Evolutionary conservation across 305 asterid species (phyloP).

Genomic region (Rubia occidens): DNA sequence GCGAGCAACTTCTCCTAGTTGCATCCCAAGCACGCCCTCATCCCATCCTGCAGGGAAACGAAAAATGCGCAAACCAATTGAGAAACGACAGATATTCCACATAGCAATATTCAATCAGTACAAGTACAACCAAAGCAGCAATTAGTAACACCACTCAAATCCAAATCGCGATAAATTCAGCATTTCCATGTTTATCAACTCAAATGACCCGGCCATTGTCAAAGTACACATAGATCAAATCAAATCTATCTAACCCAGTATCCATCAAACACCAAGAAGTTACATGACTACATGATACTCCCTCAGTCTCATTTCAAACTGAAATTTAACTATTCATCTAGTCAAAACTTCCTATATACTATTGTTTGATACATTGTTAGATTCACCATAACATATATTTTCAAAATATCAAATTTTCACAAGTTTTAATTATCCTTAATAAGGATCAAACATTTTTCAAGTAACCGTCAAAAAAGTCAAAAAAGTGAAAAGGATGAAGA

Average conservation of each 20-base stretch:
- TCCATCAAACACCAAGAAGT: neutral
- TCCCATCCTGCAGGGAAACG: slow-evolving; percentile 71
- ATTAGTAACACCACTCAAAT: neutral
- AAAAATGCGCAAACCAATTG: neutral
- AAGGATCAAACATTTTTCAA: too few relatives aligned
- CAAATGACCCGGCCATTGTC: neutral
- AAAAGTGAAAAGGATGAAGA: too few relatives aligned
- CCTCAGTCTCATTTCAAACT: too few relatives aligned
- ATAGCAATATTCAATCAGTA: neutral
- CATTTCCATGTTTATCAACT: neutral
- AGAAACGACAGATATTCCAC: neutral
- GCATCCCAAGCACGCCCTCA: slow-evolving; percentile 97
- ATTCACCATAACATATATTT: too few relatives aligned
- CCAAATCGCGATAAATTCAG: neutral
- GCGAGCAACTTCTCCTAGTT: slow-evolving; percentile 87
- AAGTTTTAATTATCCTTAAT: too few relatives aligned
- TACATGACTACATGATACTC: neutral
- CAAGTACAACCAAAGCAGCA: neutral
- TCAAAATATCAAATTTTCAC: too few relatives aligned
- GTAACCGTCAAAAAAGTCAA: too few relatives aligned
- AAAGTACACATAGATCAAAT: neutral
- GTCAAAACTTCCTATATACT: too few relatives aligned
- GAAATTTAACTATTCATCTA: too few relatives aligned
- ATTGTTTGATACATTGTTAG: too few relatives aligned
- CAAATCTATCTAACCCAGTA: neutral